Conservation (phyloP, 768 basidiomycete genomes). For the Lactarius deliciosus region DNA sequence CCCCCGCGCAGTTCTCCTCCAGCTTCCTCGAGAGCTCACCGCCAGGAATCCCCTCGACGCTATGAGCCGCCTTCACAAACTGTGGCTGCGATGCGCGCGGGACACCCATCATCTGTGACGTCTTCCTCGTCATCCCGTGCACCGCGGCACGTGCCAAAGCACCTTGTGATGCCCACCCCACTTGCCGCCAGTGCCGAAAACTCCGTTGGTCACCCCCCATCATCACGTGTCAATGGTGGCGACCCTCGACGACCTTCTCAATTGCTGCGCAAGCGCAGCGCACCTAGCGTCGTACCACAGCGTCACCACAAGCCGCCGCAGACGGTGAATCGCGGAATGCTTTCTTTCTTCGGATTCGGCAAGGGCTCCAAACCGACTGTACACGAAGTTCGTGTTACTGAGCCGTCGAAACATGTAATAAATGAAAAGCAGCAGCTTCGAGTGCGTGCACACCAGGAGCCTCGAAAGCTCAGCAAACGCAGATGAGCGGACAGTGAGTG, state of each 20-base stretch:
- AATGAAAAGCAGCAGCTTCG: slow-evolving; percentile 5
- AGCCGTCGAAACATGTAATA: slow-evolving; percentile 6
- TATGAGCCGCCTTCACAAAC: slow-evolving; percentile 27
- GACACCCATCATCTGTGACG: slow-evolving; percentile 13
- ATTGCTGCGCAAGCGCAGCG: slow-evolving; percentile 33
- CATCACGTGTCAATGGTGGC: slow-evolving; percentile 22
- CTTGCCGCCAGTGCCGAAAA: slow-evolving; percentile 35
- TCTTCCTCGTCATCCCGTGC: slow-evolving; percentile 20
- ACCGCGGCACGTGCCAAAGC: slow-evolving; percentile 53
- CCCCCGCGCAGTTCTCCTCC: slow-evolving; percentile 5
- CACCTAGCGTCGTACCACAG: slow-evolving; percentile 9
- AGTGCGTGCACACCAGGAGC: slow-evolving; percentile 1
- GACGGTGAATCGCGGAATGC: slow-evolving; percentile 21
- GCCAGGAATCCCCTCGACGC: slow-evolving; percentile 14
- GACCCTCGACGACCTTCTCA: slow-evolving; percentile 31
- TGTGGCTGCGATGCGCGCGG: slow-evolving; percentile 11
- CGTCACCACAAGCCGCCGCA: slow-evolving; percentile 12
- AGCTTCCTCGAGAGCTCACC: not conserved
- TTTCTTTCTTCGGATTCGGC: slow-evolving; percentile 28
- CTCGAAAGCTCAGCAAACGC: slow-evolving; percentile 25
- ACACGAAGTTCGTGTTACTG: slow-evolving; percentile 19
- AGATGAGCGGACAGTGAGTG: slow-evolving; percentile 4
- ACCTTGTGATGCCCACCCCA: slow-evolving; percentile 72
- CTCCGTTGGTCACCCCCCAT: not conserved
- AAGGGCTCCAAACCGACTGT: slow-evolving; percentile 25